These are phyloP conservation scores for Plasmodium coatneyi DNA, from an alignment of 169 alveolate species.

Conservation along the genomic window DNA sequence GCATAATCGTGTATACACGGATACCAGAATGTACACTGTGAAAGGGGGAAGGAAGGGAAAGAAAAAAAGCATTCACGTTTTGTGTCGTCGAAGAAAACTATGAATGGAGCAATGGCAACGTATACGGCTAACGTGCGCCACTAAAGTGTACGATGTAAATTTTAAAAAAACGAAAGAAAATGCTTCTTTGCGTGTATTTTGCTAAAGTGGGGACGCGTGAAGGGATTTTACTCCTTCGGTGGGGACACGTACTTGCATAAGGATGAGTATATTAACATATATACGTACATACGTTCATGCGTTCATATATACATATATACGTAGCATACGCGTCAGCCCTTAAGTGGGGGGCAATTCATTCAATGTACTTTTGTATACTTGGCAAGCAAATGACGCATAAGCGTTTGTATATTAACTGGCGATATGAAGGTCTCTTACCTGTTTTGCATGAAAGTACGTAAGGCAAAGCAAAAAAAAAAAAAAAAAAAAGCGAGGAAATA, in stretches of 20 bases:
- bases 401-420: not conserved
- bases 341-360: not conserved
- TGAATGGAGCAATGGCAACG: not conserved
- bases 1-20: not conserved
- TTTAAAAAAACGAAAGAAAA: not conserved
- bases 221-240: not conserved
- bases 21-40: slow-evolving; percentile 1
- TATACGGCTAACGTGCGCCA: not conserved
- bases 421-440: not conserved
- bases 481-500: not conserved
- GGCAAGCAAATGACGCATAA: not conserved
- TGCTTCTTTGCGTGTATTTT: not conserved
- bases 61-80: not conserved
- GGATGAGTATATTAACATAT: not conserved
- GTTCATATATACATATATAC: not conserved
- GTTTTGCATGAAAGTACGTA: not conserved
- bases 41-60: not conserved
- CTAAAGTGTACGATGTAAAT: not conserved
- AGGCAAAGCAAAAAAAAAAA: not conserved
- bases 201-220: not conserved
- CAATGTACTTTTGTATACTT: not conserved
- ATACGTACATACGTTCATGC: not conserved
- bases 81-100: not conserved
- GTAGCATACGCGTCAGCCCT: not conserved
- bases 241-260: not conserved